These are phyloP conservation scores for Stagonosporopsis chrysanthemi DNA, from an alignment of 2,329 filamentous ascomycete genomes.

Conservation along the genomic window DNA sequence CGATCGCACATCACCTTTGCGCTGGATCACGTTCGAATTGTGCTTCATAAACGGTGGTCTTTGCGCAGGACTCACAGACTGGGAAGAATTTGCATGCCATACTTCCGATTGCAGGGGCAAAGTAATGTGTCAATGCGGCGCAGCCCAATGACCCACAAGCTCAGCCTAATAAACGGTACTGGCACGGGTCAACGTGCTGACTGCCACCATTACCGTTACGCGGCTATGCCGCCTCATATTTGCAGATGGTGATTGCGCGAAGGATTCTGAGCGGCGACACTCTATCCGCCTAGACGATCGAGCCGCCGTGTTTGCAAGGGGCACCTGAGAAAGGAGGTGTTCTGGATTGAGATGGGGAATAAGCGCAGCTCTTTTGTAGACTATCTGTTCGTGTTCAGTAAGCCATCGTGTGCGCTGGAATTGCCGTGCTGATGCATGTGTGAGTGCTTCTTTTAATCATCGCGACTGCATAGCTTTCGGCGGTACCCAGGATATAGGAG, in stretches of 20 bases:
- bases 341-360: background rate
- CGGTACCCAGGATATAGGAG: background rate
- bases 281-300: constrained; percentile 1
- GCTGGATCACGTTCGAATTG: background rate
- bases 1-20: constrained; percentile 3
- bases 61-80: background rate
- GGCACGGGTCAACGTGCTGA: background rate
- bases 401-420: background rate
- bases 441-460: background rate
- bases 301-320: constrained; percentile 2
- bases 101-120: background rate
- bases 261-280: constrained; percentile 6
- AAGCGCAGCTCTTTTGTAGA: background rate
- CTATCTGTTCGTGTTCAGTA: background rate
- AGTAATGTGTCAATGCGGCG: constrained; percentile 3
- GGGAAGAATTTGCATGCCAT: background rate
- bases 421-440: background rate
- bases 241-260: constrained; percentile 1
- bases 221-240: constrained; percentile 5
- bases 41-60: constrained; percentile 1
- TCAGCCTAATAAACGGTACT: background rate
- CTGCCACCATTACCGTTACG: constrained; percentile 6
- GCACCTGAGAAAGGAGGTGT: constrained; percentile 5
- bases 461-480: background rate
- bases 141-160: constrained; percentile 6